Conservation (phyloP, 2,329 filamentous ascomycete species). For the Ascochyta rabiei region DNA sequence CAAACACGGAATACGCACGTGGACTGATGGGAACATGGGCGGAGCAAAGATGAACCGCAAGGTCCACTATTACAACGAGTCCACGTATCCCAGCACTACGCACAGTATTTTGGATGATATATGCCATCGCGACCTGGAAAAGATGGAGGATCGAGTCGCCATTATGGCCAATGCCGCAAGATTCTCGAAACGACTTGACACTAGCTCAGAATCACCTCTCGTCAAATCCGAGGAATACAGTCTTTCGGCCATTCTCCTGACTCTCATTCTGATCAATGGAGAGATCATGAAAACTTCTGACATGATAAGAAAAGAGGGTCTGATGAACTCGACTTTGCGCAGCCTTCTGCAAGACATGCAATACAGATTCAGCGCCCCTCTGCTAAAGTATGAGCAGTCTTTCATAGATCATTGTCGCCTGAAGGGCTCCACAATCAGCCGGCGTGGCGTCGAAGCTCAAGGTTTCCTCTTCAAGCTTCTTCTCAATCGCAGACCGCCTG, state of each 20-base stretch:
- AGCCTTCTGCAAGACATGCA: constrained; percentile 7
- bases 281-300: constrained; percentile 18
- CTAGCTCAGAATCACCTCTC: background rate
- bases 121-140: constrained; percentile 15
- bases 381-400: constrained; percentile 4
- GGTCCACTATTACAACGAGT: background rate
- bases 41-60: background rate
- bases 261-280: constrained; percentile 23
- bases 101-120: constrained; percentile 25
- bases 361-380: constrained; percentile 14
- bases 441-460: constrained; percentile 14
- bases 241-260: constrained; percentile 21
- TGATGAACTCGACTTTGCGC: background rate
- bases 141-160: constrained; percentile 21
- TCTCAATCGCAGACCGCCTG: background rate
- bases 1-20: background rate
- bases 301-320: background rate
- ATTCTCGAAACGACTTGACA: constrained; percentile 21
- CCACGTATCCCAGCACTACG: constrained; percentile 18
- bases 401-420: constrained; percentile 27
- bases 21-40: background rate
- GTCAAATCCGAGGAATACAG: constrained; percentile 10
- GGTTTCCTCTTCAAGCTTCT: constrained; percentile 19
- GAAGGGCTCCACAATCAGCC: constrained; percentile 7
- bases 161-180: constrained; percentile 25